Base-by-base conservation (phyloP, 1,284 basidiomycete genomes). In the Waitea zeae region DNA sequence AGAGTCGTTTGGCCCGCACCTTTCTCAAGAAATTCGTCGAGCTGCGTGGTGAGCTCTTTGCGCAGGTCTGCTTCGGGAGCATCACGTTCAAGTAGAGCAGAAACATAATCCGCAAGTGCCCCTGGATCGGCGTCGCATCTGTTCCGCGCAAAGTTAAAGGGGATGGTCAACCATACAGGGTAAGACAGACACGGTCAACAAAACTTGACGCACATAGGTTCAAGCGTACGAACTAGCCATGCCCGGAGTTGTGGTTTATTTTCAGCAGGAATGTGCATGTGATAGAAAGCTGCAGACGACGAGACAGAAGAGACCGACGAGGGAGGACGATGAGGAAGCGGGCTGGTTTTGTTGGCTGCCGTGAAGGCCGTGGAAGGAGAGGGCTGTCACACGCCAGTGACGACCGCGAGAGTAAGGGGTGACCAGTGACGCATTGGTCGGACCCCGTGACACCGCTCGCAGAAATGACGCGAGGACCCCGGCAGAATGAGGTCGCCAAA, bases 111-210 rank as follows among this genome's bases (percentile, higher is more conserved):
- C 11, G 87, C 80, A 34, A 97, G 72, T 14, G 92, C 88, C 20
- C 80, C 77, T 17, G 92, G 90, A 52, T 96, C 92, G 36, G 92
- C 92, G 54, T 97, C 92, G 51, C 88, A 95, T 63, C 89, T 95
- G 37, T 15, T 33, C 20, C n/a, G 27, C 27, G 31, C 28, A 38
- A 13, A 42, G 40, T 36, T 37, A 33, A 42, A 35, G 22, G 36
- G 37, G 32, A 27, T 17, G 26, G 9, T 4, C n/a, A 17, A n/a
- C n/a, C n/a, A n/a, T n/a, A n/a, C n/a, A n/a, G n/a, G n/a, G n/a
- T 27, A 22, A 41, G 31, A 38, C 31, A 35, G 31, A 27, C 34
- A 37, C 30, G 20, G 42, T 38, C 35, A n/a, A n/a, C n/a, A n/a
- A n/a, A n/a, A n/a, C 30, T 38, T 35, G 46, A 50, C 69, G 36